These are phyloP conservation scores for Leucocoprinus leucothites DNA, from an alignment of 768 basidiomycete species.

Conservation along the genomic window DNA sequence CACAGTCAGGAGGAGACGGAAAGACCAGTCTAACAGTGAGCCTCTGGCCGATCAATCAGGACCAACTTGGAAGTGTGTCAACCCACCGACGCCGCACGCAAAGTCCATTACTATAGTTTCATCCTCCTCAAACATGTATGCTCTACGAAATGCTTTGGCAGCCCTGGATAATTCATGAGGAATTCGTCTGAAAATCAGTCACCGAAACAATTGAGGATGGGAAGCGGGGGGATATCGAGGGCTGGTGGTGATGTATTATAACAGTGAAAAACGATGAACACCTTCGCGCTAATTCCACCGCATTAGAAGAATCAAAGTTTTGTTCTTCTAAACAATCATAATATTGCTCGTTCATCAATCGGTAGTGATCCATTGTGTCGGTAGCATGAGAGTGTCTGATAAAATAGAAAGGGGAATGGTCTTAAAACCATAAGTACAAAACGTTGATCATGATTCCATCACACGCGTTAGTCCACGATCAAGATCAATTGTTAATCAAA, in stretches of 20 bases:
- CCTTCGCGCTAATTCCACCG: slow-evolving; percentile 24
- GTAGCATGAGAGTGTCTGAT: not conserved
- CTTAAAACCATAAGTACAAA: too few relatives aligned
- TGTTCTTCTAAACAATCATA: slow-evolving; percentile 26
- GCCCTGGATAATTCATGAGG: too few relatives aligned
- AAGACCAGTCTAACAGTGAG: too few relatives aligned
- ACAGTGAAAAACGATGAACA: not conserved
- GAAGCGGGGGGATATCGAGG: not conserved
- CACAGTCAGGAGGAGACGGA: too few relatives aligned
- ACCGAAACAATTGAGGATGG: not conserved
- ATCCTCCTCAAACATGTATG: slow-evolving; percentile 51
- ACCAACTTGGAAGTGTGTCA: not conserved
- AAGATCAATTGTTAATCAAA: too few relatives aligned
- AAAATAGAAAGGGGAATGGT: too few relatives aligned
- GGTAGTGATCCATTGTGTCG: slow-evolving; percentile 19
- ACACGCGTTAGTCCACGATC: too few relatives aligned
- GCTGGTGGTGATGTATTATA: not conserved
- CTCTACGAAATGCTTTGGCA: slow-evolving; percentile 33
- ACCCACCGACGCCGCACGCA: slow-evolving; percentile 67
- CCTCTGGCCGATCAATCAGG: not conserved
- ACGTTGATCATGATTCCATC: too few relatives aligned
- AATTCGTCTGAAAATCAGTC: too few relatives aligned
- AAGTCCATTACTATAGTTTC: slow-evolving; percentile 65
- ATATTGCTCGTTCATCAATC: slow-evolving; percentile 34
- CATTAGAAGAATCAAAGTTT: slow-evolving; percentile 18